These are phyloP conservation scores for Aspergillus thermomutatus DNA, from an alignment of 2,329 filamentous ascomycete genomes.

Conservation along the genomic window DNA sequence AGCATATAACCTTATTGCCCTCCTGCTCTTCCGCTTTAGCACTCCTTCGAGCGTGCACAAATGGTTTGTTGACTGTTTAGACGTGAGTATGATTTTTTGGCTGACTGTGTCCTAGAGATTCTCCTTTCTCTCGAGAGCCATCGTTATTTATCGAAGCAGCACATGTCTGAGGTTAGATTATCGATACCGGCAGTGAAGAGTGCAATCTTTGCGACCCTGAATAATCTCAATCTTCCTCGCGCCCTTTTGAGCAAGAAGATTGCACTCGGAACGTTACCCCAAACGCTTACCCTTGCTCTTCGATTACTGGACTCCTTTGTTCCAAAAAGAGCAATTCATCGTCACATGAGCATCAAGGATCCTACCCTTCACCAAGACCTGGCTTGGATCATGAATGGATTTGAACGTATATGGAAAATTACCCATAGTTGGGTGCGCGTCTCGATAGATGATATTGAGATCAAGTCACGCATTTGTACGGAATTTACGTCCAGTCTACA, in stretches of 20 bases:
- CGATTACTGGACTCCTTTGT: conserved; percentile 30
- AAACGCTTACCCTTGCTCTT: conserved; percentile 23
- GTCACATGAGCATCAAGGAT: conserved; percentile 13
- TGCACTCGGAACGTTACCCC: conserved; percentile 26
- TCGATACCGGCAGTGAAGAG: conserved; percentile 25
- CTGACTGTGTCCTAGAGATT: conserved; percentile 40
- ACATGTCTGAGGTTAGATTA: conserved; percentile 9
- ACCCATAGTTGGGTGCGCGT: conserved; percentile 26
- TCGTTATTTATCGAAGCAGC: conserved; percentile 13
- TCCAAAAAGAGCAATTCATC: conserved; percentile 10
- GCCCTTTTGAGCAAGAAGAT: conserved; percentile 24
- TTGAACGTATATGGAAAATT: conserved; percentile 31
- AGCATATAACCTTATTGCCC: conserved; percentile 26
- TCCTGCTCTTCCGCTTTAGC: conserved; percentile 27
- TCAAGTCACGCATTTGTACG: conserved; percentile 19
- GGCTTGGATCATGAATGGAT: conserved; percentile 32
- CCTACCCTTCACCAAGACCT: conserved; percentile 30
- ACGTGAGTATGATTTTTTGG: background rate
- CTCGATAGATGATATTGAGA: conserved; percentile 11
- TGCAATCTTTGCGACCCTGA: conserved; percentile 27
- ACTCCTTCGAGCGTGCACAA: conserved; percentile 34
- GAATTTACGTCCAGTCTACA: conserved; percentile 26
- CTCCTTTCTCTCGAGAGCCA: conserved; percentile 40
- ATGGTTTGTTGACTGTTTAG: conserved; percentile 31
- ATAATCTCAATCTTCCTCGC: conserved; percentile 29